These are phyloP conservation scores for Apiotrichum gamsii DNA, from an alignment of 1,284 basidiomycete genomes.

Conservation along the genomic window DNA sequence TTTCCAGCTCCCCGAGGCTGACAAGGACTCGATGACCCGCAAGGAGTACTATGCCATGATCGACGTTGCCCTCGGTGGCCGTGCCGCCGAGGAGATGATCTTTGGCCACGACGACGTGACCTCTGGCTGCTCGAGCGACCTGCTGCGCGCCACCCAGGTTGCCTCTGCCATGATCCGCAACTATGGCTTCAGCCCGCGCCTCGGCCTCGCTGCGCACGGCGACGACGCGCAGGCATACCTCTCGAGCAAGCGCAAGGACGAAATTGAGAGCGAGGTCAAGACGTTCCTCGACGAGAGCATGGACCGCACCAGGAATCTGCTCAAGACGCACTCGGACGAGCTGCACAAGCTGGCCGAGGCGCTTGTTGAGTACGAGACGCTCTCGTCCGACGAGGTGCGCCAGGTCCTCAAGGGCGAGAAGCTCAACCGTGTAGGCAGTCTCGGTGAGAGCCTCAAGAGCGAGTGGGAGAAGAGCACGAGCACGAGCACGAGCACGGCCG, in stretches of 20 bases:
- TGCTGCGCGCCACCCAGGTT: constrained; percentile 67
- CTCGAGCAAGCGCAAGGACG: constrained; percentile 66
- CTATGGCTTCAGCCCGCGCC: constrained; percentile 77
- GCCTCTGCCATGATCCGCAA: constrained; percentile 76
- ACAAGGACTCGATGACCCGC: constrained; percentile 51
- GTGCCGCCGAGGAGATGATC: constrained; percentile 86
- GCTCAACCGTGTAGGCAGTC: constrained; percentile 48
- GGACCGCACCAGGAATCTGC: constrained; percentile 60
- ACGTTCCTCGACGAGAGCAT: constrained; percentile 72
- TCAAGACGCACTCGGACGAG: constrained; percentile 68
- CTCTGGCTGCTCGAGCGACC: constrained; percentile 83
- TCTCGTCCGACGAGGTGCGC: constrained; percentile 74
- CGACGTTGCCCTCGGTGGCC: constrained; percentile 86
- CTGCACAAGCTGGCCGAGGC: constrained; percentile 81
- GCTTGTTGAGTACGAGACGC: constrained; percentile 87
- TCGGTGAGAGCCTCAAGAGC: constrained; percentile 28
- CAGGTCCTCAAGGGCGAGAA: constrained; percentile 75
- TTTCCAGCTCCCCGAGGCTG: constrained; percentile 75
- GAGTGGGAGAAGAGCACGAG: constrained; percentile 20
- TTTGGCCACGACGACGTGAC: constrained; percentile 82
- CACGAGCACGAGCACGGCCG: no score
- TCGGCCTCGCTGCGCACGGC: constrained; percentile 71
- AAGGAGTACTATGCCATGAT: constrained; percentile 53
- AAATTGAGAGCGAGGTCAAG: constrained; percentile 75
- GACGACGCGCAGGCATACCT: constrained; percentile 63